Base-by-base conservation (phyloP, 257 asterid species). In the Capsicum chinense region DNA sequence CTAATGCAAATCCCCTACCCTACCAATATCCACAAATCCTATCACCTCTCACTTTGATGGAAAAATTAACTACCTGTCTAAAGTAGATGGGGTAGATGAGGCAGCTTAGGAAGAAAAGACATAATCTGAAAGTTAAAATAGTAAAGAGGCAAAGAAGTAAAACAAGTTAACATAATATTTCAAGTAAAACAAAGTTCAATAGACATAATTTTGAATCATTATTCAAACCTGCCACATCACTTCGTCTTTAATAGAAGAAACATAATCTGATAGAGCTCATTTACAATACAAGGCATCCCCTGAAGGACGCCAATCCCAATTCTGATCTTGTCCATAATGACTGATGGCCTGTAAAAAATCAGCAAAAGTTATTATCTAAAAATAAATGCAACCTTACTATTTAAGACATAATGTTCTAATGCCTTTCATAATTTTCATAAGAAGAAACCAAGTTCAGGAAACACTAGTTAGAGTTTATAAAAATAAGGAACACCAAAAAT, bases 281-380 rank as follows among this genome's bases (percentile, higher is more conserved):
- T 94, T 92, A 91, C 98, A 91, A 85, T 93, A 94, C 85, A 95
- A 84, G 87, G 98, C 94, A 90, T 98, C 98, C 93, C 94, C 99
- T 54, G 93, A 93, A 52, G 98, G 95, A 88, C 93, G 93, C 98
- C 99, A 95, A 88, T 94, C 96, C 63, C 84, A 79, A 48, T 58
- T 70, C 91, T 88, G 92, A 84, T 87, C 89, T 48, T 90, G 89
- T 60, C 92, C 91, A 12, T 86, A 58, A 83, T 89, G 86, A 83
- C 83, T 87, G 47, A 93, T 90, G 85, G 94, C 98, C 99, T 95
- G 88, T 48, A 59, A 82, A 21, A 71, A 90, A 84, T 67, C 5
- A 58, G 59, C 69, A 79, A 57, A 79, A 57, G 83, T 3, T 47
- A 50, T 62, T 66, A 85, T 52, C 21, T 56, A 79, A 80, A 47